Evolutionary conservation across 2,329 filamentous ascomycete genomes (phyloP).

Genomic region (Cladophialophora bantiana): DNA sequence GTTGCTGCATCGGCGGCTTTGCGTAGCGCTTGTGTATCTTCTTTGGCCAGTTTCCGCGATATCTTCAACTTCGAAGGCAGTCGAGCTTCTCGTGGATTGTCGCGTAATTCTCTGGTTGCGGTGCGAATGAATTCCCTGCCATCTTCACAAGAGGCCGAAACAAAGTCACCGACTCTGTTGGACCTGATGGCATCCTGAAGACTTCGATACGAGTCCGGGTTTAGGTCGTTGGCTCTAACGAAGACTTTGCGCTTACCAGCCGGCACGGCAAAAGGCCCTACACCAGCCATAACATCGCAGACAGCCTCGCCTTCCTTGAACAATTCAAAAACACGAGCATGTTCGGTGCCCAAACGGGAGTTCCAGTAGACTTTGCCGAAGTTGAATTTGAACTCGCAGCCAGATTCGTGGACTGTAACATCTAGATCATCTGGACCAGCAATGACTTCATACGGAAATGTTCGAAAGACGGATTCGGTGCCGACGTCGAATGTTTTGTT

Average conservation of each 20-base stretch:
- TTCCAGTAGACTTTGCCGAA: slow-evolving; percentile 99
- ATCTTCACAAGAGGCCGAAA: slow-evolving; percentile 81
- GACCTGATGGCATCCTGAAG: slow-evolving; percentile 72
- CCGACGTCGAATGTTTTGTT: slow-evolving; percentile 94
- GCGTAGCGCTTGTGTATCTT: slow-evolving; percentile 40
- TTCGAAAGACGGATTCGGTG: slow-evolving; percentile 82
- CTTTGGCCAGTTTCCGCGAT: slow-evolving; percentile 39
- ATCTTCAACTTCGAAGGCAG: slow-evolving; percentile 56
- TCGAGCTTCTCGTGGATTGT: slow-evolving; percentile 59
- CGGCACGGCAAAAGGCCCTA: slow-evolving; percentile 92
- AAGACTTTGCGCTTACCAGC: slow-evolving; percentile 89
- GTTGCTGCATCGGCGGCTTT: slow-evolving; percentile 36
- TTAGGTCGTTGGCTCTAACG: slow-evolving; percentile 96
- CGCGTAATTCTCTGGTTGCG: slow-evolving; percentile 65
- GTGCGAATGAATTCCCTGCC: slow-evolving; percentile 79
- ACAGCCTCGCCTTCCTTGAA: slow-evolving; percentile 88
- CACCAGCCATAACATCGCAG: slow-evolving; percentile 96
- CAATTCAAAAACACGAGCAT: slow-evolving; percentile 75
- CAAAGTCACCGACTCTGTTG: slow-evolving; percentile 82
- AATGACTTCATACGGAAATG: slow-evolving; percentile 90
- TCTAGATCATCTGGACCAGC: slow-evolving; percentile 81
- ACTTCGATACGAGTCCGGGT: slow-evolving; percentile 81
- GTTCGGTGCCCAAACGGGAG: slow-evolving; percentile 85
- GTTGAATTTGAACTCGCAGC: slow-evolving; percentile 89
- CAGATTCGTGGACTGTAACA: slow-evolving; percentile 80